Evolutionary conservation across 2,329 filamentous ascomycete species (phyloP), one percentile per base, ranked within the genome.

Genomic region (Aspergillus japonicus): DNA sequence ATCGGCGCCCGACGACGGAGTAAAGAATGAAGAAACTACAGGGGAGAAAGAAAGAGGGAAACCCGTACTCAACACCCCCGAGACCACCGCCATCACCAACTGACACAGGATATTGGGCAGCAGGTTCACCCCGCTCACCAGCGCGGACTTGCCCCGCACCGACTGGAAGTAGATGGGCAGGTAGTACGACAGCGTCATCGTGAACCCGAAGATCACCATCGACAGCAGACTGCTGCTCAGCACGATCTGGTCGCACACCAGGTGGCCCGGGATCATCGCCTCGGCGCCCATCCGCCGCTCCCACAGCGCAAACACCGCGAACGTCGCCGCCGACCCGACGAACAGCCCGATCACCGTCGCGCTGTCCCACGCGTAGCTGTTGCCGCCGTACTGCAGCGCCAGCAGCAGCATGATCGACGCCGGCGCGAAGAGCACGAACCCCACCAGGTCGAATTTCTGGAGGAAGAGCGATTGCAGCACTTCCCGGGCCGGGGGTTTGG

Each of bases 341-440:
- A 77, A 71, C 69, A 85, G 78, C 21, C 77, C 69, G 1, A 69
- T 82, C n/a, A 12, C 77, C 70, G 71, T 75, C 0, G 63, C 49
- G 14, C 57, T 78, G 58, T 69, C 75, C 84, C 84, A 87, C 4
- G 83, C 54, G 57, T 82, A 81, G 24, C 79, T 69, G 44, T 79
- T 74, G 8, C 85, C 85, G 14, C 83, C 85, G 80, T 82, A 86
- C 65, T 86, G 81, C 42, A 87, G 74, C 7, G 83, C 84, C 4
- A 87, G 76, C 8, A 87, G 72, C 12, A 86, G 74, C 64, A 79
- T 82, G 61, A 85, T 69, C 50, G 85, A 77, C 42, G 80, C 78
- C 1, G 83, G 81, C 29, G 85, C 76, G 66, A 85, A 78, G 59
- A 84, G 71, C n/a, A 70, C 69, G 2, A 80, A 79, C 29, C 84